Evolutionary conservation across 305 asterid species (phyloP).

Genomic region (Andrographis paniculata): DNA sequence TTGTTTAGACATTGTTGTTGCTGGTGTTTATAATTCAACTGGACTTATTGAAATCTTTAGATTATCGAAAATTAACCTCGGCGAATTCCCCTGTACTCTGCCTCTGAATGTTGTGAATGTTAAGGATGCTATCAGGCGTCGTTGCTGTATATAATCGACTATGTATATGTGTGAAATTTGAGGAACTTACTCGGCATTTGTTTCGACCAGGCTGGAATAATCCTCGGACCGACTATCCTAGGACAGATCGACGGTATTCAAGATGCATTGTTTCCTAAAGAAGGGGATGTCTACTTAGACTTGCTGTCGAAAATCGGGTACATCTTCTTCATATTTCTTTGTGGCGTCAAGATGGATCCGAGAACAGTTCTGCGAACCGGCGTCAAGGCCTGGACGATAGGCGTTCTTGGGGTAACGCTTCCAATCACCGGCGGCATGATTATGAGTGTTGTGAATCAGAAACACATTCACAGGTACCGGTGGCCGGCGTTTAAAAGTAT

Average conservation of each 20-base stretch:
- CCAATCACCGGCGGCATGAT: constrained; percentile 38
- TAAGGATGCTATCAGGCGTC: too few species aligned
- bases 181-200: not conserved
- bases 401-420: constrained; percentile 39
- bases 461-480: constrained; percentile 26
- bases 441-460: not conserved
- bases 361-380: constrained; percentile 57
- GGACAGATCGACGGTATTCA: constrained; percentile 29
- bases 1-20: too few species aligned
- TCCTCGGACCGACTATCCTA: constrained; percentile 63
- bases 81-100: too few species aligned
- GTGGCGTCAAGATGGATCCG: constrained; percentile 90
- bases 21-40: too few species aligned
- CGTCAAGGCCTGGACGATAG: constrained; percentile 72
- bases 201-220: constrained; percentile 63
- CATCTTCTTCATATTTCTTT: constrained; percentile 64
- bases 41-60: too few species aligned
- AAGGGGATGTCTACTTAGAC: constrained; percentile 59
- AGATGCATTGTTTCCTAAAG: constrained; percentile 35
- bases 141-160: too few species aligned
- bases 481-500: constrained; percentile 35
- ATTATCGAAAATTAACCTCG: too few species aligned
- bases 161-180: not conserved
- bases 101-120: too few species aligned
- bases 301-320: constrained; percentile 65